These are phyloP conservation scores for Tephrocybe rancida DNA, from an alignment of 768 basidiomycete genomes.

Conservation along the genomic window DNA sequence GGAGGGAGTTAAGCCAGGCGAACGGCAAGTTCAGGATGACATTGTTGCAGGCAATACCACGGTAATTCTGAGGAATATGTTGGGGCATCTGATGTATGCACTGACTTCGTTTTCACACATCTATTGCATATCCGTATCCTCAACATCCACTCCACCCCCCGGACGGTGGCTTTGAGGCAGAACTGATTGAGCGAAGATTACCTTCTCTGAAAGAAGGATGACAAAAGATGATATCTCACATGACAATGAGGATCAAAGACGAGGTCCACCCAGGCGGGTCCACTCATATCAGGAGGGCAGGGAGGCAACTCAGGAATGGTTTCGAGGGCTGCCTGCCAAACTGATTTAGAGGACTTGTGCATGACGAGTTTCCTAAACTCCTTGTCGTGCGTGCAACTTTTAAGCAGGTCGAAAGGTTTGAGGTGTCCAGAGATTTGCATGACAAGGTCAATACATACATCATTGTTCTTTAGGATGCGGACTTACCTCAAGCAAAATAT, in stretches of 20 bases:
- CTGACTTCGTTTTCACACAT: slow-evolving; percentile 34
- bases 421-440: slow-evolving; percentile 24
- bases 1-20: slow-evolving; percentile 9
- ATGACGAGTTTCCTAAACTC: background rate
- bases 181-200: slow-evolving; percentile 25
- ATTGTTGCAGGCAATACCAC: slow-evolving; percentile 3
- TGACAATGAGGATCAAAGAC: slow-evolving; percentile 5
- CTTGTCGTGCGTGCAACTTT: background rate
- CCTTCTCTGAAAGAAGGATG: background rate
- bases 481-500: no score
- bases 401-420: background rate
- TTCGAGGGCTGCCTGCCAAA: background rate
- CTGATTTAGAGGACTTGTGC: background rate
- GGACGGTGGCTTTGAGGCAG: slow-evolving; percentile 31
- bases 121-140: slow-evolving; percentile 35
- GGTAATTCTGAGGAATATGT: no score
- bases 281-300: slow-evolving; percentile 1
- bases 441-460: no score
- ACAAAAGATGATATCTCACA: slow-evolving; percentile 15
- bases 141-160: slow-evolving; percentile 39
- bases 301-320: background rate
- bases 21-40: slow-evolving; percentile 9
- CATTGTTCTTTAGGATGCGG: no score
- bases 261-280: background rate
- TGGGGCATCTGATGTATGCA: background rate